phyloP scores from a whole-genome alignment of 495 filamentous ascomycete genomes.

The Pyrenula massariospora region DNA sequence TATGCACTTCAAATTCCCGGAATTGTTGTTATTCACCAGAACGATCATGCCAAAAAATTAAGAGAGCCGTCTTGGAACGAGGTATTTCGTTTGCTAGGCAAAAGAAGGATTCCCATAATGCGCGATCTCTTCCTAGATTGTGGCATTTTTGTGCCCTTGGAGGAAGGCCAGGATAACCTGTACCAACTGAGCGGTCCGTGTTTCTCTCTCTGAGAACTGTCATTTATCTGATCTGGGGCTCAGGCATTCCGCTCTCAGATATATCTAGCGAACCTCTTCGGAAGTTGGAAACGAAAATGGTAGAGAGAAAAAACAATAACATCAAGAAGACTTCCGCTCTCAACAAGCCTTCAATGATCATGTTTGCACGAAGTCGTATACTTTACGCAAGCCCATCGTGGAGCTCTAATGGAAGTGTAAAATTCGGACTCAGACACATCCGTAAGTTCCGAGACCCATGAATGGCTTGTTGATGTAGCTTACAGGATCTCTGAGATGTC shows the following conservation, averaged over 20 bases:
- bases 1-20: conserved; percentile 28
- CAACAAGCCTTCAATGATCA: conserved; percentile 45
- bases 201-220: not conserved
- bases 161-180: conserved; percentile 46
- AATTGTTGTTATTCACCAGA: conserved; percentile 45
- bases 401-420: conserved; percentile 52
- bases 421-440: conserved; percentile 66
- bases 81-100: conserved; percentile 57
- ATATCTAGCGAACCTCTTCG: conserved; percentile 18
- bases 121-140: conserved; percentile 66
- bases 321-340: not conserved
- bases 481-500: conserved; percentile 46
- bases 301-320: not conserved
- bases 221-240: no score
- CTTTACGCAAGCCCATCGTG: conserved; percentile 66
- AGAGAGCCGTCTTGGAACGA: conserved; percentile 64
- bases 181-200: conserved; percentile 68
- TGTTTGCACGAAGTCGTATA: conserved; percentile 74
- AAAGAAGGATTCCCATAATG: conserved; percentile 73
- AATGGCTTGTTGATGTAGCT: conserved; percentile 2
- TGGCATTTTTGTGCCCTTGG: conserved; percentile 60
- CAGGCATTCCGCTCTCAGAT: conserved; percentile 36
- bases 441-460: conserved; percentile 44
- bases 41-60: conserved; percentile 56
- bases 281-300: conserved; percentile 1